Evolutionary conservation across 176 grass and related monocot genomes (phyloP).

Genomic region (Oryza meyeriana): DNA sequence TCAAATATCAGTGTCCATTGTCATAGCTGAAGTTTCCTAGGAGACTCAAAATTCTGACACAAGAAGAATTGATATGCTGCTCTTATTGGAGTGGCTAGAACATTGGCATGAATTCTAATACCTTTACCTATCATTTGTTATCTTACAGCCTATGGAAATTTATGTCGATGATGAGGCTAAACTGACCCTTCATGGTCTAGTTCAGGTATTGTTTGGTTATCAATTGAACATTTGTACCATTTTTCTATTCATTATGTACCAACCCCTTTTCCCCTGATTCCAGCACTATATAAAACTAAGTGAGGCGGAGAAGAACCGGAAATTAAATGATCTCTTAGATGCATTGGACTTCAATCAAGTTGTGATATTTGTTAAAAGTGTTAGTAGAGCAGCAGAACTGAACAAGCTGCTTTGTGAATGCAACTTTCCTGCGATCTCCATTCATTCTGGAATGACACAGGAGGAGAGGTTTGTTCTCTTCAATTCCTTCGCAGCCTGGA

Average conservation of each 20-base stretch:
- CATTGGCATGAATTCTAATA: conserved; percentile 52
- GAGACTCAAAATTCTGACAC: conserved; percentile 30
- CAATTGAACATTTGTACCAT: not conserved
- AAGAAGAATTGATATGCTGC: conserved; percentile 46
- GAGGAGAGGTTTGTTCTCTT: conserved; percentile 53
- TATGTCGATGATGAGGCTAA: conserved; percentile 85
- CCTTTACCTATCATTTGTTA: conserved; percentile 65
- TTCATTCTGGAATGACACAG: conserved; percentile 75
- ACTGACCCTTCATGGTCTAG: conserved; percentile 73
- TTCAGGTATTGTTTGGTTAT: conserved; percentile 43
- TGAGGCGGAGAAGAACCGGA: conserved; percentile 86
- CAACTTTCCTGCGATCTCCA: conserved; percentile 78
- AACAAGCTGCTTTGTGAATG: conserved; percentile 75
- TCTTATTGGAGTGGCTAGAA: conserved; percentile 55
- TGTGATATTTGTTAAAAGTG: conserved; percentile 80
- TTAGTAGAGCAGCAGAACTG: conserved; percentile 60
- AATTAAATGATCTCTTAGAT: conserved; percentile 93
- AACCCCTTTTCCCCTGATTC: not conserved
- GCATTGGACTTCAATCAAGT: conserved; percentile 82
- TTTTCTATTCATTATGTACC: not conserved
- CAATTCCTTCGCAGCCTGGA: not conserved
- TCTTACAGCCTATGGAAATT: conserved; percentile 88
- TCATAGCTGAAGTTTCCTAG: conserved; percentile 38
- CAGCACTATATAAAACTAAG: conserved; percentile 92
- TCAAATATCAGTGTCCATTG: conserved; percentile 2